These are phyloP conservation scores for Fusarium dimerum DNA, from an alignment of 2,329 filamentous ascomycete species.

Conservation along the genomic window DNA sequence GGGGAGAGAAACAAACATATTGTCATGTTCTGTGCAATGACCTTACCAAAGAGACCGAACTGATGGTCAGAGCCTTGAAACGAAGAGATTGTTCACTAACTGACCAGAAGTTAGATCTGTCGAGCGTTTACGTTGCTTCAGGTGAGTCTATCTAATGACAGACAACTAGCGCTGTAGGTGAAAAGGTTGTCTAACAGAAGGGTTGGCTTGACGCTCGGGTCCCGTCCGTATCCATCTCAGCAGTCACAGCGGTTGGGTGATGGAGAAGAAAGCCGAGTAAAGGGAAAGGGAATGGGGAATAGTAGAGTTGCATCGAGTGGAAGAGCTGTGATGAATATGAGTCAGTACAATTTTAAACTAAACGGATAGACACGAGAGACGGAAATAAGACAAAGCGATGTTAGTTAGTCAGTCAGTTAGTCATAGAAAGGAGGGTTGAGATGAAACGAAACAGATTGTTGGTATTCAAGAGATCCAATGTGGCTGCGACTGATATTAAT, in stretches of 20 bases:
- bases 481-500: not conserved
- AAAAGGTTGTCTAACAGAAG: not conserved
- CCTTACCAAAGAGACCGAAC: too few species aligned
- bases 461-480: not conserved
- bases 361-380: not conserved
- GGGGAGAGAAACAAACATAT: too few species aligned
- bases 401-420: too few species aligned
- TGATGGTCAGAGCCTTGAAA: too few species aligned
- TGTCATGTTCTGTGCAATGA: too few species aligned
- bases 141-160: not conserved
- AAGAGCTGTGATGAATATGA: slow-evolving; percentile 10
- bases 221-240: not conserved
- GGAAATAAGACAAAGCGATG: too few species aligned
- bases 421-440: not conserved
- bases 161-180: not conserved
- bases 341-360: slow-evolving; percentile 6
- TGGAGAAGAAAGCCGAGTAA: too few species aligned
- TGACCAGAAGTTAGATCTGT: too few species aligned
- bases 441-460: not conserved
- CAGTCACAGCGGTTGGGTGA: too few species aligned
- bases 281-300: slow-evolving; percentile 6
- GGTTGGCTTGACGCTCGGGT: not conserved
- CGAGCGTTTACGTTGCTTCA: not conserved
- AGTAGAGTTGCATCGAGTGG: slow-evolving; percentile 16
- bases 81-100: too few species aligned